Base-by-base conservation (phyloP, 164 flowering plant genomes). In the Kalanchoe fedtschenkoi region DNA sequence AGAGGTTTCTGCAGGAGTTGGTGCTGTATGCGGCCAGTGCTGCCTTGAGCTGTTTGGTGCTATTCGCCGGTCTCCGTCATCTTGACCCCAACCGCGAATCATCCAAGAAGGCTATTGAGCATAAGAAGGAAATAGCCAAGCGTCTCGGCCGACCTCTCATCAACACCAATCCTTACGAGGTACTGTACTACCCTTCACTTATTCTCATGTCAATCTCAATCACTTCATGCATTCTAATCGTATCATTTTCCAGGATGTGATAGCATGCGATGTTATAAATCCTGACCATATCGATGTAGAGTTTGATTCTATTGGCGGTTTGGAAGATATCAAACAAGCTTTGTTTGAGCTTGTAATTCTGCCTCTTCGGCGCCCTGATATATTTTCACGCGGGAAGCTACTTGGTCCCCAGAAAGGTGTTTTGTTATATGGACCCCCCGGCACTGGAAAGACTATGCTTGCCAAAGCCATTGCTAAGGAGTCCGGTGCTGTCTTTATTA, bases 11-110 rank as follows among this genome's bases (percentile, higher is more conserved):
- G 61, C 86, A 88, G 41, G 86, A 88, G 35, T 70, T 93, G 75
- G 47, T 84, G 1, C 65, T 84, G 64, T 85, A 84, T 72, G 97
- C 95, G 1, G 96, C 93, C 6, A 87, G 97, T 67, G 97, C 99
- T 0, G 96, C 97, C 8, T 62, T 91, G 15, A 91, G 99, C 47
- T 83, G 84, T 55, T 61, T 89, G 71, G 93, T 95, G 1, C 60
- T 89, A 61, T 83, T 83, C 65, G 89, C 69, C 1, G 97, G 96
- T 16, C 84, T 88, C 33, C 77, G 84, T 6, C 89, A 81, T 19
- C 81, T 95, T 32, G 99, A 95, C 80, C 99, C 97, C 2, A 84
- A 95, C 71, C 91, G 96, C 0, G 97, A 77, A 13, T 80, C 99
- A 5, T 66, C 84, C 61, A 84, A 95, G 72, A 90, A 87, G 63